phyloP scores from a whole-genome alignment of 208 protist species.

The Crithidia expoeki region DNA sequence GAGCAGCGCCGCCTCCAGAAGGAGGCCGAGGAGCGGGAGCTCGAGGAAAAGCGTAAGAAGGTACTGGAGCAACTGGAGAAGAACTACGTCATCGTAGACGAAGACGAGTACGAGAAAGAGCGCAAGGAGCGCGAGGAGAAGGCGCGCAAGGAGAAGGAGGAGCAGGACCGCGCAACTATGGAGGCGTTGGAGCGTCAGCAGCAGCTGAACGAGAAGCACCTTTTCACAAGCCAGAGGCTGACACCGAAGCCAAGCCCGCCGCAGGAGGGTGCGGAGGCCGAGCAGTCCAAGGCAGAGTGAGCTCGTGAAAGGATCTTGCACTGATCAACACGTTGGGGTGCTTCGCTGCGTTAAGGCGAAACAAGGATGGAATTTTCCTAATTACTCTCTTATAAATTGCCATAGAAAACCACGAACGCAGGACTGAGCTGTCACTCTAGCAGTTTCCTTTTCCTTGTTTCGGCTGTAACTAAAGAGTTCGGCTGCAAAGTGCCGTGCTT shows the following conservation, averaged over 20 bases:
- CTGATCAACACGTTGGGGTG: too few species aligned
- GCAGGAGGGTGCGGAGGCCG: background rate
- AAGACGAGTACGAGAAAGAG: slow-evolving; percentile 43
- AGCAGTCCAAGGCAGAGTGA: background rate
- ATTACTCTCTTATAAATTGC: too few species aligned
- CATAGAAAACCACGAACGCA: too few species aligned
- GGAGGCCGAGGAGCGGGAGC: slow-evolving; percentile 48
- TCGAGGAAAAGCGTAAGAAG: slow-evolving; percentile 52
- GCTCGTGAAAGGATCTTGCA: too few species aligned
- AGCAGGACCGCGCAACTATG: slow-evolving; percentile 33
- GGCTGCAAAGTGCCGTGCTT: too few species aligned
- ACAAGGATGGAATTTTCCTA: too few species aligned
- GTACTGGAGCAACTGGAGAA: slow-evolving; percentile 60
- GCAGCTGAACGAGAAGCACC: slow-evolving; percentile 24
- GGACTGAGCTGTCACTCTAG: too few species aligned
- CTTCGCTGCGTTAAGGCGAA: too few species aligned
- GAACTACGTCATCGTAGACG: slow-evolving; percentile 63
- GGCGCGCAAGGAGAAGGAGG: slow-evolving; percentile 40
- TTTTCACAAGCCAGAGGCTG: background rate
- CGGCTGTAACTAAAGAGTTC: too few species aligned
- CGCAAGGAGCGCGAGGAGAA: slow-evolving; percentile 44
- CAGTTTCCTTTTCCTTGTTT: too few species aligned
- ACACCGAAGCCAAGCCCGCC: background rate
- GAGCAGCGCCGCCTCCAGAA: slow-evolving; percentile 44
- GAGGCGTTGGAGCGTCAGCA: slow-evolving; percentile 25